Evolutionary conservation across 2,329 filamentous ascomycete genomes (phyloP).

Genomic region (Colletotrichum destructivum): DNA sequence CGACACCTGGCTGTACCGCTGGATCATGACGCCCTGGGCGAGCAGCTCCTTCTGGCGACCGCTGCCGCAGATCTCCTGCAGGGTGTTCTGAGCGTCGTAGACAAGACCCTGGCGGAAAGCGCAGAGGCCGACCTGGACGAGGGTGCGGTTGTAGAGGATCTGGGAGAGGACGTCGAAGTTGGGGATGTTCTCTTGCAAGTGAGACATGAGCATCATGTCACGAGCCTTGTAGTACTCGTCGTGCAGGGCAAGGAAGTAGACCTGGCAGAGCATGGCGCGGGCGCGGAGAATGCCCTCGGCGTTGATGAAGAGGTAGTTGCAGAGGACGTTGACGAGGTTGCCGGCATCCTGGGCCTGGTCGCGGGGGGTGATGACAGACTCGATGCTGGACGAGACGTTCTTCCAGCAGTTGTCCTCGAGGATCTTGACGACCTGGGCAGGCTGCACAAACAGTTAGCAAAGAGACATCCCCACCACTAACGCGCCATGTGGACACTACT

Average conservation of each 20-base stretch:
- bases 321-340: slow-evolving; percentile 86
- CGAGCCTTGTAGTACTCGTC: slow-evolving; percentile 98
- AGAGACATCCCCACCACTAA: background rate
- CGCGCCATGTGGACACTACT: slow-evolving; percentile 41
- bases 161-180: slow-evolving; percentile 98
- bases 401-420: slow-evolving; percentile 97
- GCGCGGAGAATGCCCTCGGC: slow-evolving; percentile 97
- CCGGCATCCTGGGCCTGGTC: slow-evolving; percentile 77
- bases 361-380: slow-evolving; percentile 87
- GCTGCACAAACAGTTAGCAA: slow-evolving; percentile 62
- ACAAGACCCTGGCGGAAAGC: slow-evolving; percentile 97
- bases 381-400: slow-evolving; percentile 75
- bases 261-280: slow-evolving; percentile 97
- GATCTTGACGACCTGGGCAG: slow-evolving; percentile 91
- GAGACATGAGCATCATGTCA: slow-evolving; percentile 99
- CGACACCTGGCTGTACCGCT: slow-evolving; percentile 95
- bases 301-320: slow-evolving; percentile 94
- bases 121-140: slow-evolving; percentile 97
- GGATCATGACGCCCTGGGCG: slow-evolving; percentile 98
- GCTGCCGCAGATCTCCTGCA: slow-evolving; percentile 98
- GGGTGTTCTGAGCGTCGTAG: slow-evolving; percentile 96
- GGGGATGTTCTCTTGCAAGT: slow-evolving; percentile 96
- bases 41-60: slow-evolving; percentile 98
- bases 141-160: slow-evolving; percentile 97
- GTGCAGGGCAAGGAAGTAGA: slow-evolving; percentile 97